A percentile compares a stretch with the other conserved stretches of the same genome.
These are phyloP conservation scores for Aspergillus costaricaensis DNA, from an alignment of 2,329 filamentous ascomycete species.

Conservation along the genomic window DNA sequence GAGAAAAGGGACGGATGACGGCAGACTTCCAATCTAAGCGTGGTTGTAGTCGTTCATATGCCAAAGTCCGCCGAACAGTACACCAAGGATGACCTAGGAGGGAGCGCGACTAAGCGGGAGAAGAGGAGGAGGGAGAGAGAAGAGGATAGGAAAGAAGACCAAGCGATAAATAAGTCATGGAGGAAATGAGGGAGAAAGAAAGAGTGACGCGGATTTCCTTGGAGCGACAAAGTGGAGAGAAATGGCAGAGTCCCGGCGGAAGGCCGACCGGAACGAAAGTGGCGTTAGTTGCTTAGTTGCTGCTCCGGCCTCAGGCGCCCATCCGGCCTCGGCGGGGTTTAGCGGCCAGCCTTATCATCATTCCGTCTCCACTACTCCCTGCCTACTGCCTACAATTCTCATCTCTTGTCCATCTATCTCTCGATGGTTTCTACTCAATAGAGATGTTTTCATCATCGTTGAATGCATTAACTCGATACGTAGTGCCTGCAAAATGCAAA, in stretches of 20 bases:
- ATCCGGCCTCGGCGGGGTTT: neutral
- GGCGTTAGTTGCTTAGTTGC: slow-evolving; percentile 9
- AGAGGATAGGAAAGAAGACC: neutral
- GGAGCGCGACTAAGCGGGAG: neutral
- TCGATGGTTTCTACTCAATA: too few species aligned
- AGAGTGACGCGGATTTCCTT: neutral
- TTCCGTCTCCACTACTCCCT: neutral
- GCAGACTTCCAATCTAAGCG: neutral
- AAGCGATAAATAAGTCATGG: slow-evolving; percentile 1
- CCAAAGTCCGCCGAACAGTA: neutral
- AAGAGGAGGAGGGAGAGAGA: neutral
- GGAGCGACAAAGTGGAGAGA: neutral
- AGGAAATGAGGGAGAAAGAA: neutral
- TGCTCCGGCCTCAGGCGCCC: neutral
- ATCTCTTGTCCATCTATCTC: neutral
- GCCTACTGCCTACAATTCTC: neutral
- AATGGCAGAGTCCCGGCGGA: neutral
- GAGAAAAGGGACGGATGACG: slow-evolving; percentile 15
- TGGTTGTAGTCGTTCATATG: neutral
- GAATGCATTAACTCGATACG: too few species aligned
- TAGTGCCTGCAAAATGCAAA: too few species aligned
- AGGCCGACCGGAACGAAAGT: slow-evolving; percentile 2
- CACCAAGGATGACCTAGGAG: neutral
- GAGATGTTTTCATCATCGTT: too few species aligned
- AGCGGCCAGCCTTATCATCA: neutral